Evolutionary conservation across 2,329 filamentous ascomycete species (phyloP).

Genomic region (Aureobasidium sp.): DNA sequence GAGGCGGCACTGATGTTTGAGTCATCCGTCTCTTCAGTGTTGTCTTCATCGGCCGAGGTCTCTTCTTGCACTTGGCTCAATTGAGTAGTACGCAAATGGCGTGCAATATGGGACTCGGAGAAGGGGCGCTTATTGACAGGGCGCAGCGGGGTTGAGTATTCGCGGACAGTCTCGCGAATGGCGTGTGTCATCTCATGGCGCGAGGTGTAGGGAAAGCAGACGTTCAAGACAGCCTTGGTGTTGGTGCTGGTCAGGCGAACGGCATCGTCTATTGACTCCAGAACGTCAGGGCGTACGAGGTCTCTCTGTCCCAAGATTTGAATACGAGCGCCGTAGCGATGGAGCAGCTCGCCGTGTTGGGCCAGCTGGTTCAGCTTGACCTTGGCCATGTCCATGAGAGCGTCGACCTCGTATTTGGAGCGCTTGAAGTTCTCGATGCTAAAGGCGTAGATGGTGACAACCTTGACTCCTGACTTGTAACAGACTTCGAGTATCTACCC

Average conservation of each 20-base stretch:
- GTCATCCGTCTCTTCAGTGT: slow-evolving; percentile 14
- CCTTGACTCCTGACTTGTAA: slow-evolving; percentile 94
- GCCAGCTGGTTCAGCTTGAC: slow-evolving; percentile 85
- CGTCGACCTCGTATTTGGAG: slow-evolving; percentile 92
- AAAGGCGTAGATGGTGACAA: slow-evolving; percentile 96
- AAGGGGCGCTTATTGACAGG: slow-evolving; percentile 57
- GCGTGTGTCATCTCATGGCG: slow-evolving; percentile 90
- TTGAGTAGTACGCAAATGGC: slow-evolving; percentile 60
- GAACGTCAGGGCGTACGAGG: slow-evolving; percentile 76
- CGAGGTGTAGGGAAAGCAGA: slow-evolving; percentile 97
- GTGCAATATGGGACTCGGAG: slow-evolving; percentile 77
- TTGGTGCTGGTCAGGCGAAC: slow-evolving; percentile 83
- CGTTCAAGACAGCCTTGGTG: slow-evolving; percentile 69
- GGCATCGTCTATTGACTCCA: slow-evolving; percentile 79
- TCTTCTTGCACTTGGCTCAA: slow-evolving; percentile 32
- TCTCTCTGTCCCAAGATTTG: slow-evolving; percentile 78
- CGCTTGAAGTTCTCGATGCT: slow-evolving; percentile 99
- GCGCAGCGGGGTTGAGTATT: slow-evolving; percentile 62
- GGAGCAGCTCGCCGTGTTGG: slow-evolving; percentile 86
- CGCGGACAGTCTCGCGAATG: slow-evolving; percentile 76
- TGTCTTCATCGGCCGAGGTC: background rate
- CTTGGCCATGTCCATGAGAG: slow-evolving; percentile 95
- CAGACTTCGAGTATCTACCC: slow-evolving; percentile 80
- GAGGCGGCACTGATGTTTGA: slow-evolving; percentile 13
- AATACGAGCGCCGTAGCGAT: slow-evolving; percentile 83